phyloP scores from a whole-genome alignment of 352 stramenopile species.

The Globisporangium takayamanum region DNA sequence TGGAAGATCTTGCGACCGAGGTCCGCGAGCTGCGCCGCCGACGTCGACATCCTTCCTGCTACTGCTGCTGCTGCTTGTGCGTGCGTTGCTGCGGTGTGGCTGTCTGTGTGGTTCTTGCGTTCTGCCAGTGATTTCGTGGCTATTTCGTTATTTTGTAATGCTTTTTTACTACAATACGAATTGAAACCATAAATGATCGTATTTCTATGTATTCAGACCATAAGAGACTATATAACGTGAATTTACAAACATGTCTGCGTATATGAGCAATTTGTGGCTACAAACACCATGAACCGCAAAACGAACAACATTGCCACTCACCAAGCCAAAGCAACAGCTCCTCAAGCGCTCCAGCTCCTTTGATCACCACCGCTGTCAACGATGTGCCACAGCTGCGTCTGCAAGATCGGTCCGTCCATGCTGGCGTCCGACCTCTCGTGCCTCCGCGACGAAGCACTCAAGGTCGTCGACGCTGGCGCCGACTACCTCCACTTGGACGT shows the following conservation, averaged over 20 bases:
- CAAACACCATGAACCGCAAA: no score
- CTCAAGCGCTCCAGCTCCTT: neutral
- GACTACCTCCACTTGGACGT: conserved; percentile 98
- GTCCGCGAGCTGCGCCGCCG: conserved; percentile 65
- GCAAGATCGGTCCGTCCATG: conserved; percentile 92
- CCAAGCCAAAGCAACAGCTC: neutral
- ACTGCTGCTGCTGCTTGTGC: conserved; percentile 3
- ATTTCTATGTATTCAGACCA: no score
- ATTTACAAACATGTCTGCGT: no score
- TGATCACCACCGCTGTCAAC: neutral
- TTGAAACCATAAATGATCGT: no score
- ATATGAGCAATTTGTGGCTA: neutral
- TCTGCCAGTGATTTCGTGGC: conserved; percentile 10
- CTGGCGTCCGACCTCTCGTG: conserved; percentile 93
- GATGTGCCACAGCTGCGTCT: conserved; percentile 79
- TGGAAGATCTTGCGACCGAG: conserved; percentile 86
- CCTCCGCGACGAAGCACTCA: conserved; percentile 87
- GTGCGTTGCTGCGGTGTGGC: conserved; percentile 1
- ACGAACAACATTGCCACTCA: neutral
- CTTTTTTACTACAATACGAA: neutral
- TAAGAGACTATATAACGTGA: no score
- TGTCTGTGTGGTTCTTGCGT: conserved; percentile 4
- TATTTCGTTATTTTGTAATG: no score
- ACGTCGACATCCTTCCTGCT: conserved; percentile 19
- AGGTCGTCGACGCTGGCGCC: conserved; percentile 86